Conservation (phyloP, 164 flowering plant species). For the Aristolochia contorta region DNA sequence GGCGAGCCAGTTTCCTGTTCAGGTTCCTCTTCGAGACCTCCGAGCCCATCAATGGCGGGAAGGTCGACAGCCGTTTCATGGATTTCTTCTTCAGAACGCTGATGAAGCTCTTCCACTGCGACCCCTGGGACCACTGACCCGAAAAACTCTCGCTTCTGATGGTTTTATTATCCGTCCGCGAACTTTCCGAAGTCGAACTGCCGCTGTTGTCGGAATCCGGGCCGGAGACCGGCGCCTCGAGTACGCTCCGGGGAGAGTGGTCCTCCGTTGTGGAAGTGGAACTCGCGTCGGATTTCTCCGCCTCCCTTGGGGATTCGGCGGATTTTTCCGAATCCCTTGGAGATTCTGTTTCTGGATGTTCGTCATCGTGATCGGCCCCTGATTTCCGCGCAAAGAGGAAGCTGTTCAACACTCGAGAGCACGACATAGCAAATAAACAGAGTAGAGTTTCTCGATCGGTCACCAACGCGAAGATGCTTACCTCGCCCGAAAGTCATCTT, state of each 20-base stretch:
- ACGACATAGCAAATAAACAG: no score
- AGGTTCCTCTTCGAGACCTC: constrained; percentile 38
- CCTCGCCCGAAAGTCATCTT: no score
- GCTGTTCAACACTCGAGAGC: no score
- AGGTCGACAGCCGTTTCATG: constrained; percentile 35
- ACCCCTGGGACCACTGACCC: constrained; percentile 11
- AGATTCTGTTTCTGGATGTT: no score
- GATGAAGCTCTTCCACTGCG: constrained; percentile 48
- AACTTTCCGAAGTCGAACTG: neutral
- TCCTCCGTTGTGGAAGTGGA: no score
- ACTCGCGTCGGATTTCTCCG: neutral
- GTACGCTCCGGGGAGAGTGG: neutral
- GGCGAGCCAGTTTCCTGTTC: constrained; percentile 30
- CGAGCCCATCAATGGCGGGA: constrained; percentile 31
- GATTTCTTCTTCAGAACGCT: constrained; percentile 48
- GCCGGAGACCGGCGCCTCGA: neutral
- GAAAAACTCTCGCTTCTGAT: constrained; percentile 11
- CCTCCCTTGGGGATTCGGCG: no score
- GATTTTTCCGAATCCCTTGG: no score
- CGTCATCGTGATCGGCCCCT: no score
- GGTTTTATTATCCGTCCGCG: neutral
- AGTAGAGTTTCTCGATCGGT: no score
- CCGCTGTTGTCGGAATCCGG: neutral
- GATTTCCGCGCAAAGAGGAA: no score
- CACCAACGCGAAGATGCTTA: no score